Evolutionary conservation across 148 eudicot genomes (phyloP), one percentile per base, ranked within the genome.

Genomic region (Amaranthus hypochondriacus): DNA sequence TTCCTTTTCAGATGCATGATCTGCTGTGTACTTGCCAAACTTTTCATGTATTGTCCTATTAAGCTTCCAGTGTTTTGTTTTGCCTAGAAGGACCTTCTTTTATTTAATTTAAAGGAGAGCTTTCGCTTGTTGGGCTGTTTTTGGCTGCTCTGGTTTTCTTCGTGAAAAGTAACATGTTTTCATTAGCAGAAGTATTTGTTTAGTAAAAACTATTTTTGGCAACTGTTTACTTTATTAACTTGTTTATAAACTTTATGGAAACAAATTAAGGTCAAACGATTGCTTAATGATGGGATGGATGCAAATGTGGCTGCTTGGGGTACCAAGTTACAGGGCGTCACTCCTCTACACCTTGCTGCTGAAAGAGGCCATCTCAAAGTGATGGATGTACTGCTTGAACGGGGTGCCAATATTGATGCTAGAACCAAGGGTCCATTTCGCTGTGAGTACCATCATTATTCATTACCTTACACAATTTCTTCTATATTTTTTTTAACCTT

Each of bases 281-380:
- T 95, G 71, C 94, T 95, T 44, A 69, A 87, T 48, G 89, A 92
- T 77, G 99, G 99, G 56, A 84, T 90, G 87, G 96, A 95, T 80
- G 91, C 87, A 59, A 95, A 95, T 74, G 86, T 87, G 69, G 86
- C 91, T 78, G 97, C 96, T 5, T 83, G 87, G 90, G 94, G 99
- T 47, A 87, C 89, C 71, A 95, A 90, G 78, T 83, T 90, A 51
- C 94, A 87, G 42, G 97, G 99, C 59, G 82, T 95, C 42, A 95
- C 99, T 28, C 99, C 99, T 70, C 97, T 95, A 73, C 99, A 95
- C 83, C 99, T 95, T 77, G 99, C 99, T 80, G 97, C 99, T 62
- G 85, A 92, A 81, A 96, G 96, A 47, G 97, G 96, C 62, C 94
- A 95, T 74, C 75, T 90, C 13, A 89, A 84, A 81, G 90, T 92